A percentile compares a stretch with the other conserved stretches of the same genome.
Conservation (phyloP, 2,329 filamentous ascomycete species). For the Lasiodiplodia hormozganensis region DNA sequence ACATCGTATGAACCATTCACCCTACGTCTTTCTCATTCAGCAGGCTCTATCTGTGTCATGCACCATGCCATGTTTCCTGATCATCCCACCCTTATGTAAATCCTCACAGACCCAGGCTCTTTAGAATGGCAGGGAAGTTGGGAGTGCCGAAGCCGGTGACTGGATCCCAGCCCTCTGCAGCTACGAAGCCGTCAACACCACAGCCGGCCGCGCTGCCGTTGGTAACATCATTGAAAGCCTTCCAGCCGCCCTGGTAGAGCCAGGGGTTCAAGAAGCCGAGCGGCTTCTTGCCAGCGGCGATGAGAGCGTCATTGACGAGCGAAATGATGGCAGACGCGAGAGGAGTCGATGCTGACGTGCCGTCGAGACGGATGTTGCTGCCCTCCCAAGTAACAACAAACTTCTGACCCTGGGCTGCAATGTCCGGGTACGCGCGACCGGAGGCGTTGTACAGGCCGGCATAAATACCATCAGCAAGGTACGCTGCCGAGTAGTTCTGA, state of each 20-base stretch:
- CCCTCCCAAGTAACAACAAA: constrained; percentile 55
- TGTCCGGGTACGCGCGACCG: constrained; percentile 68
- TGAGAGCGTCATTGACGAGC: constrained; percentile 67
- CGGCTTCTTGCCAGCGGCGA: constrained; percentile 56
- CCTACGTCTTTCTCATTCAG: neutral
- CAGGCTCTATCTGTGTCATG: neutral
- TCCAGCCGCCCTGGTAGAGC: constrained; percentile 59
- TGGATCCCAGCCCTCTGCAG: constrained; percentile 46
- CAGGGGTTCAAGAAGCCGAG: constrained; percentile 68
- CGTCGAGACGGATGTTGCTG: constrained; percentile 51
- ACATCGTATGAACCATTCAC: neutral
- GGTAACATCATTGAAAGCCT: constrained; percentile 58
- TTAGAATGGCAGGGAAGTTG: constrained; percentile 23
- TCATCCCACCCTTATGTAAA: neutral
- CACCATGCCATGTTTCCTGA: neutral
- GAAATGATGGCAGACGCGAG: constrained; percentile 65
- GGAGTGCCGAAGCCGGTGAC: constrained; percentile 40
- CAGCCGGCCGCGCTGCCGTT: constrained; percentile 49
- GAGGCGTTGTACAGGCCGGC: constrained; percentile 57
- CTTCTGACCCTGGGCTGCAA: constrained; percentile 64
- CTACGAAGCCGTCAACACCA: constrained; percentile 45
- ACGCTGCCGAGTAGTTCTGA: constrained; percentile 50
- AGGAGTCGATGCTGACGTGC: constrained; percentile 64
- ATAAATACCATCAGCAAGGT: constrained; percentile 49
- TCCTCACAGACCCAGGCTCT: constrained; percentile 5